These are phyloP conservation scores for Entomortierella chlamydospora DNA, from an alignment of 192 early-diverging fungal species.

Conservation along the genomic window DNA sequence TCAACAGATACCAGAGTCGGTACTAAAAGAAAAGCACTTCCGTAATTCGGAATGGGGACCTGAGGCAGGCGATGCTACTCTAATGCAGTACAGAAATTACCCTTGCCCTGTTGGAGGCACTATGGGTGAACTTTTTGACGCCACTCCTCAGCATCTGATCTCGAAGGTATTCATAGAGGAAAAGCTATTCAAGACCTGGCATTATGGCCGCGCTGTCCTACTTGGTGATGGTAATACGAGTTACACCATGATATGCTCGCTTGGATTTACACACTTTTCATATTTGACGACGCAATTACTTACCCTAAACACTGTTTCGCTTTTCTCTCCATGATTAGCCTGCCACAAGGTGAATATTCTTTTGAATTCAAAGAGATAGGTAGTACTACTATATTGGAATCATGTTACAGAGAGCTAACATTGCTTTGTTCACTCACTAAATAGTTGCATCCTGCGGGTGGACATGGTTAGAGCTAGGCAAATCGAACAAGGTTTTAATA, in stretches of 20 bases:
- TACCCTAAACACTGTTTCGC: background rate
- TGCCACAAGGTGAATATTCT: slow-evolving; percentile 26
- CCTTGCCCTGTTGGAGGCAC: slow-evolving; percentile 11
- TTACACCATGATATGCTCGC: background rate
- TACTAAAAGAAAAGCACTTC: slow-evolving; percentile 1
- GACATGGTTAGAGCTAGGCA: background rate
- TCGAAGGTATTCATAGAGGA: slow-evolving; percentile 35
- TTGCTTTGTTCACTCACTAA: too few relatives aligned
- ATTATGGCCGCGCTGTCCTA: slow-evolving; percentile 18
- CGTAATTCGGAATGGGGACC: slow-evolving; percentile 24
- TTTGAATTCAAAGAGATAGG: too few relatives aligned
- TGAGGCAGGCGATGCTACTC: slow-evolving; percentile 5
- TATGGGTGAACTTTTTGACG: slow-evolving; percentile 28
- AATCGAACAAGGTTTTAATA: too few relatives aligned
- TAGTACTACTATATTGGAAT: too few relatives aligned
- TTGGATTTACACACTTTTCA: too few relatives aligned
- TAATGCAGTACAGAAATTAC: background rate
- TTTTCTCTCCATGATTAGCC: background rate
- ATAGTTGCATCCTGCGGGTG: slow-evolving; percentile 11
- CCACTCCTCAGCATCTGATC: slow-evolving; percentile 22
- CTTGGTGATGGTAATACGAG: slow-evolving; percentile 24
- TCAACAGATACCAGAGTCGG: background rate
- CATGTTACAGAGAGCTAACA: too few relatives aligned
- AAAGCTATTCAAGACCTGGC: slow-evolving; percentile 40
- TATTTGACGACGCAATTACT: background rate